Conservation (phyloP, 495 filamentous ascomycete genomes). For the Tricharina praecox region DNA sequence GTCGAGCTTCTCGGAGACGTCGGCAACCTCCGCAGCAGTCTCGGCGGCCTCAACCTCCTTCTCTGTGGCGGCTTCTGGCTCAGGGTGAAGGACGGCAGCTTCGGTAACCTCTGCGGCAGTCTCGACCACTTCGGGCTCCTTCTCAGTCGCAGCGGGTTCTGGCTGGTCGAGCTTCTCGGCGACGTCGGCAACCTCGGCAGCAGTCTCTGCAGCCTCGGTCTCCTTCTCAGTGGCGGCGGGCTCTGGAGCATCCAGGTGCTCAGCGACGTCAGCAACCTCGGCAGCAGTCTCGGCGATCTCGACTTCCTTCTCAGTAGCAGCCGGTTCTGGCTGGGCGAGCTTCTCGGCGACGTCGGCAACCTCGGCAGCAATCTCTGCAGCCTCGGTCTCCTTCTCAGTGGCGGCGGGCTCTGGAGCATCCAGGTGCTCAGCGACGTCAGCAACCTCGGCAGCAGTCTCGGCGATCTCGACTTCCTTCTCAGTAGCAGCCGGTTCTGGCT, state of each 20-base stretch:
- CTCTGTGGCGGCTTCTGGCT: not conserved
- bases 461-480: not conserved
- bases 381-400: constrained; percentile 1
- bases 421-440: constrained; percentile 1
- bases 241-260: not conserved
- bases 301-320: not conserved
- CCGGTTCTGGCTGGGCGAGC: not conserved
- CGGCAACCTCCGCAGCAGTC: constrained; percentile 1
- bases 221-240: not conserved
- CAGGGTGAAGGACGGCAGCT: not conserved
- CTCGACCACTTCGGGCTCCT: not conserved
- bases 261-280: not conserved
- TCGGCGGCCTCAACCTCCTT: not conserved
- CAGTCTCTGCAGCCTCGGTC: not conserved
- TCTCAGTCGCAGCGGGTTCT: not conserved
- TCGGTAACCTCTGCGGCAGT: constrained; percentile 5
- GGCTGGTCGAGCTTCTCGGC: not conserved
- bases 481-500: not conserved
- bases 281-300: not conserved
- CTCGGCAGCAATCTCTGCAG: not conserved
- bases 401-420: not conserved
- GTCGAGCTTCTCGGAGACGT: not conserved
- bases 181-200: not conserved
- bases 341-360: not conserved
- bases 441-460: not conserved